Base-by-base conservation (phyloP, 1,139 yeast genomes). In the Arxiozyma bovina region DNA sequence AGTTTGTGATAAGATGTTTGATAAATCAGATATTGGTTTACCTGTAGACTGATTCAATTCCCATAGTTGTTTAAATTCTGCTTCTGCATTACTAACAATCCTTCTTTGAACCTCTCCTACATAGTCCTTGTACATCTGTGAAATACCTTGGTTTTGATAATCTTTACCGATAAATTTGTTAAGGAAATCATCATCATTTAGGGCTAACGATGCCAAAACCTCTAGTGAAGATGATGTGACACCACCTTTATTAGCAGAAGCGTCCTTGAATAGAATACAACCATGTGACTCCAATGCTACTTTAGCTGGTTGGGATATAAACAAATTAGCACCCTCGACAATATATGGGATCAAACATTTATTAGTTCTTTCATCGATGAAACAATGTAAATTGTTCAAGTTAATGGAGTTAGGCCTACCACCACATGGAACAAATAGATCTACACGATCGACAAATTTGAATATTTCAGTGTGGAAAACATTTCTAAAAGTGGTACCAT, bases 341-440 rank as follows among this genome's bases (percentile, higher is more conserved):
- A 93, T 82, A 73, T 85, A 90, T 53, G 96, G 95, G 63, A 93
- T 79, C 61, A 81, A 74, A 38, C 88, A 72, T 71, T 86, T 85
- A 57, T 95, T 95, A 45, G 93, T 84, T 65, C 81, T 82, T 48
- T 76, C 76, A 69, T 87, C 89, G 63, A 93, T 82, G 63, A 90
- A 81, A 54, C 75, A 75, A 60, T 77, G 75, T 57, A 91, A 95
- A 66, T 87, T 93, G 70, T 84, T 85, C 60, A 93, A 83, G 71
- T 91, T 96, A 71, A 93, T 85, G 20, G 98, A 96, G 63, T 87
- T 93, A 58, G 99, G 99, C 74, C 99, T 87, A 63, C 99, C 99
- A 73, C 99, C 99, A 73, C 99, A 93, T 56, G 99, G 99, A 50
- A 91, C 98, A 73, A 93, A 90, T 66, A 86, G 75, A 65, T 85